phyloP scores from a whole-genome alignment of 2,329 filamentous ascomycete genomes.

The Phaeosphaeriaceae sp. region DNA sequence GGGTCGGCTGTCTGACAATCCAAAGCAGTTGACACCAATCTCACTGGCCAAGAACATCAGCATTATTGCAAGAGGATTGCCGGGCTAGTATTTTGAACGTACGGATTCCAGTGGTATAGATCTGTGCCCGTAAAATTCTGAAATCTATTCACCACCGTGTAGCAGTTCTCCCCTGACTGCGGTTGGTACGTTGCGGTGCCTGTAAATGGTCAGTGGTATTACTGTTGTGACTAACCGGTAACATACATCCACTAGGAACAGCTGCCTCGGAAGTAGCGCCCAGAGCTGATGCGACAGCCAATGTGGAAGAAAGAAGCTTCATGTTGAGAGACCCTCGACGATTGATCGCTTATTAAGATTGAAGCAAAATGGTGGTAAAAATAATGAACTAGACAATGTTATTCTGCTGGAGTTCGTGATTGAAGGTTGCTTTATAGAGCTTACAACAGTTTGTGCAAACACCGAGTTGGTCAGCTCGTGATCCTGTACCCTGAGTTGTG shows the following conservation, averaged over 20 bases:
- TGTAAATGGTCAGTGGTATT: not conserved
- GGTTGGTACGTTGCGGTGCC: slow-evolving; percentile 10
- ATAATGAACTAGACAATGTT: not conserved
- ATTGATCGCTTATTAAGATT: not conserved
- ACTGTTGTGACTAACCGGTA: not conserved
- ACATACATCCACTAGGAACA: slow-evolving; percentile 1
- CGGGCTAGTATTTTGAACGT: not conserved
- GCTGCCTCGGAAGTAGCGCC: not conserved
- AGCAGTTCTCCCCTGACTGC: slow-evolving; percentile 39
- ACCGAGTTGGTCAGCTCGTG: not conserved
- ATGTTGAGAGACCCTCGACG: not conserved
- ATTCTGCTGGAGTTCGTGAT: not conserved
- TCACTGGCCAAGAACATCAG: not conserved
- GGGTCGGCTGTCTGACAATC: slow-evolving; percentile 39
- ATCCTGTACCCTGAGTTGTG: not conserved
- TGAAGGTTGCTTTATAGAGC: not conserved
- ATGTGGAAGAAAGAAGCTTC: not conserved
- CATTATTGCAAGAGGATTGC: not conserved
- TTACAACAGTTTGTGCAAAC: not conserved
- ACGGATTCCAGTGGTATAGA: slow-evolving; percentile 46
- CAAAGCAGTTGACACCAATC: not conserved
- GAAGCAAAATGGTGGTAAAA: not conserved
- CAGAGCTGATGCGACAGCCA: not conserved
- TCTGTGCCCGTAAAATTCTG: slow-evolving; percentile 45
- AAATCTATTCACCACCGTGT: slow-evolving; percentile 37